Percentiles rank a stretch among this genome's conserved stretches.
phyloP scores from a whole-genome alignment of 331 rosid genomes.

The Stylosanthes scabra region DNA sequence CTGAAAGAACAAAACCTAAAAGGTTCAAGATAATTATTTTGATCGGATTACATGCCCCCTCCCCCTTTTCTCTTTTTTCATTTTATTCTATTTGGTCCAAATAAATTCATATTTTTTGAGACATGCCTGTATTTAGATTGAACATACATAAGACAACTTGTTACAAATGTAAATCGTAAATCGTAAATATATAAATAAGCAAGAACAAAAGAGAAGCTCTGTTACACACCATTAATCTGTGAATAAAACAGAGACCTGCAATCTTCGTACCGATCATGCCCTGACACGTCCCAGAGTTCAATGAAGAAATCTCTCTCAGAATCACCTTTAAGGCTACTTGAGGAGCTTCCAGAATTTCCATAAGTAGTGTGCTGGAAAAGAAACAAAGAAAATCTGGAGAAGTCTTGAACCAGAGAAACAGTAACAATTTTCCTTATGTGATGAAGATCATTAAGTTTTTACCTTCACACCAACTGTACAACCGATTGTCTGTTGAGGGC shows the following conservation, averaged over 20 bases:
- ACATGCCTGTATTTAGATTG: not conserved
- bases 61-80: not conserved
- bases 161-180: constrained; percentile 3
- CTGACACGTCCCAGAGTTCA: constrained; percentile 98
- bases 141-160: constrained; percentile 25
- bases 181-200: not conserved
- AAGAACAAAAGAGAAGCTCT: constrained; percentile 1
- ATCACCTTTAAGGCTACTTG: constrained; percentile 83
- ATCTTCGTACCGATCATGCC: constrained; percentile 96
- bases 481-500: constrained; percentile 87
- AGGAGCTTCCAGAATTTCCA: constrained; percentile 89
- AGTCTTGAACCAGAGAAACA: constrained; percentile 32
- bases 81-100: not conserved
- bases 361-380: constrained; percentile 70
- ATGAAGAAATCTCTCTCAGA: constrained; percentile 89
- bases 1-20: no score
- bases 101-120: not conserved
- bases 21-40: constrained; percentile 1
- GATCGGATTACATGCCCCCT: not conserved
- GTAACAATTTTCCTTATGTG: constrained; percentile 8
- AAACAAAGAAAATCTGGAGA: constrained; percentile 30
- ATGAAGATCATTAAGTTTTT: constrained; percentile 17
- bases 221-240: constrained; percentile 85
- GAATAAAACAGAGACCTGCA: constrained; percentile 89
- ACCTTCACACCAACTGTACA: constrained; percentile 97